A percentile compares a stretch with the other conserved stretches of the same genome.
Evolutionary conservation across 768 basidiomycete species (phyloP).

Genomic region (Exidia glandulosa): DNA sequence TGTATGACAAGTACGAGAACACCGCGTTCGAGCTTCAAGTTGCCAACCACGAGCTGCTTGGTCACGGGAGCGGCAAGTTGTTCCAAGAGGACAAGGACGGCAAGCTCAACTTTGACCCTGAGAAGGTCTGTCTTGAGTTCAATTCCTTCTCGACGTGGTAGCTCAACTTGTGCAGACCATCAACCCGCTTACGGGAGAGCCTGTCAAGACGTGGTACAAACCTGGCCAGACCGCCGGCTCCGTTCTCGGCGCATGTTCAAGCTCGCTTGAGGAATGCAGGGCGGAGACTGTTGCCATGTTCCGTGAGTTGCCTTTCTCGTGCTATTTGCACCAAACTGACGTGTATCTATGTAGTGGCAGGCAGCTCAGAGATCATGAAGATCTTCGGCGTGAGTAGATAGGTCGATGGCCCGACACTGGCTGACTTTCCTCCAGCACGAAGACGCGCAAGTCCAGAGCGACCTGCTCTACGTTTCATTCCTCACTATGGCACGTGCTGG

Average conservation of each 20-base stretch:
- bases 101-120: constrained; percentile 69
- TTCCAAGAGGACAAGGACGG: constrained; percentile 71
- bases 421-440: constrained; percentile 44
- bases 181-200: constrained; percentile 71
- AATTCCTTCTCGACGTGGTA: too few relatives aligned
- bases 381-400: constrained; percentile 69
- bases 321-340: neutral
- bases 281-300: constrained; percentile 80
- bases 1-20: constrained; percentile 71
- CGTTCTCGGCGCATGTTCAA: constrained; percentile 77
- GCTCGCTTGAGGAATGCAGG: constrained; percentile 89
- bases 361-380: constrained; percentile 63
- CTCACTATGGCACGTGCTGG: constrained; percentile 80
- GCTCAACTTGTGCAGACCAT: constrained; percentile 40
- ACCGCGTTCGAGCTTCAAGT: constrained; percentile 80
- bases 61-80: constrained; percentile 76
- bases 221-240: constrained; percentile 75
- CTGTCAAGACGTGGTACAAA: constrained; percentile 77
- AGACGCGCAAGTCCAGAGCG: constrained; percentile 55
- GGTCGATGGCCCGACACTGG: too few relatives aligned
- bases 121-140: constrained; percentile 40
- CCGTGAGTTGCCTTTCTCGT: constrained; percentile 32
- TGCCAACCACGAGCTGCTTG: constrained; percentile 81
- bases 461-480: constrained; percentile 73
- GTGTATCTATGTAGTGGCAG: constrained; percentile 51